Conservation (phyloP, 257 asterid genomes). For the Plantago major region DNA sequence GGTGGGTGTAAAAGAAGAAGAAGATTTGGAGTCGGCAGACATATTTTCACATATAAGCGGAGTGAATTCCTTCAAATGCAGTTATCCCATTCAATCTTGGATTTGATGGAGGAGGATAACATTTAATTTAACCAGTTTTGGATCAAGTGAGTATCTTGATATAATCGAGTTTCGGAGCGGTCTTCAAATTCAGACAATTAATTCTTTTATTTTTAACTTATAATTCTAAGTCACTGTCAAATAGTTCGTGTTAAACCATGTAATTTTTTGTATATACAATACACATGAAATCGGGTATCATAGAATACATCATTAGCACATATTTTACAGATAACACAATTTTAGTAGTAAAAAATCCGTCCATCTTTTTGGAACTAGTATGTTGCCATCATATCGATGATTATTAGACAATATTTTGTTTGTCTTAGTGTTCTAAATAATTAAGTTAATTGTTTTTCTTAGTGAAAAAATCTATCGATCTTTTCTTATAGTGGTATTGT, state of each 20-base stretch:
- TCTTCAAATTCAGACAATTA: too few species aligned
- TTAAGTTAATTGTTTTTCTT: too few species aligned
- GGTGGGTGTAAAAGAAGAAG: constrained; percentile 64
- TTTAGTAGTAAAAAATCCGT: not conserved
- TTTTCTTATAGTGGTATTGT: too few species aligned
- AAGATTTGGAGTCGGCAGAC: constrained; percentile 47
- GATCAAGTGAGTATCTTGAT: constrained; percentile 5
- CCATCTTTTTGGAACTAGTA: not conserved
- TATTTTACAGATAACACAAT: not conserved
- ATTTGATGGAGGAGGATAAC: constrained; percentile 25
- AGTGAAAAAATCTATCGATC: too few species aligned
- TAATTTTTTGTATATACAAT: constrained; percentile 22
- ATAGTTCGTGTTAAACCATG: constrained; percentile 5
- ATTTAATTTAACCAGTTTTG: constrained; percentile 27
- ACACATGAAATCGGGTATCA: constrained; percentile 1
- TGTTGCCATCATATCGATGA: not conserved
- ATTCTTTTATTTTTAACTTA: not conserved
- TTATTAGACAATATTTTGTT: not conserved
- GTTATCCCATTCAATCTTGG: constrained; percentile 72
- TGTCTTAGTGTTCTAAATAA: too few species aligned
- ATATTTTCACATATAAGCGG: constrained; percentile 70
- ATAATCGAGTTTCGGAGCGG: too few species aligned
- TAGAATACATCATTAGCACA: not conserved
- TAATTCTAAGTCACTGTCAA: not conserved
- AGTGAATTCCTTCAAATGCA: constrained; percentile 73